Evolutionary conservation across 805 yeast genomes (phyloP).

Genomic region (Huiozyma naganishii): DNA sequence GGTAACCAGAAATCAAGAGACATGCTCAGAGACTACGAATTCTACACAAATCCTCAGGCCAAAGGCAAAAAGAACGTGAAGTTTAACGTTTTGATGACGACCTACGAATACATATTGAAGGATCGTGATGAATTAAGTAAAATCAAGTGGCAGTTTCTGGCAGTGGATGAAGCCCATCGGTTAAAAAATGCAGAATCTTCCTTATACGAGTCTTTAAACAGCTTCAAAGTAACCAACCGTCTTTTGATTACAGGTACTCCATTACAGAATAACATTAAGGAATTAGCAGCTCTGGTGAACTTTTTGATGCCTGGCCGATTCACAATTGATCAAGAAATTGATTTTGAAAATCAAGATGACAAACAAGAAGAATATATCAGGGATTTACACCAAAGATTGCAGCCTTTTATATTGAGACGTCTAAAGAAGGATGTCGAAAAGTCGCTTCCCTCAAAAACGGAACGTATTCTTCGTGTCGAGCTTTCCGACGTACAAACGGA

Average conservation of each 20-base stretch:
- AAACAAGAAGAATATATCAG: constrained; percentile 85
- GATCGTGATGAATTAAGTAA: constrained; percentile 73
- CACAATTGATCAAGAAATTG: constrained; percentile 86
- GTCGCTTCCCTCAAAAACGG: constrained; percentile 90
- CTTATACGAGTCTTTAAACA: constrained; percentile 74
- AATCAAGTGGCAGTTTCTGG: constrained; percentile 89
- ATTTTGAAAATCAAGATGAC: constrained; percentile 78
- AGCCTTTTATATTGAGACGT: constrained; percentile 87
- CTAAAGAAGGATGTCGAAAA: constrained; percentile 96
- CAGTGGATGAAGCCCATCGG: constrained; percentile 98
- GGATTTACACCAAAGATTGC: constrained; percentile 70
- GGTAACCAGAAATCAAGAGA: constrained; percentile 85
- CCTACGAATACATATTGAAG: constrained; percentile 91
- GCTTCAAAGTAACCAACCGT: constrained; percentile 75
- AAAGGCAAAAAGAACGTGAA: constrained; percentile 52
- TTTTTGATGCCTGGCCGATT: constrained; percentile 94
- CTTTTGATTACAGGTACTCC: constrained; percentile 96
- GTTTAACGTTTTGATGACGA: constrained; percentile 85
- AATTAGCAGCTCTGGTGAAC: constrained; percentile 87
- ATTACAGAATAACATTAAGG: constrained; percentile 88
- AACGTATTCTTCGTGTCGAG: constrained; percentile 89
- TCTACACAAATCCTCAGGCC: constrained; percentile 47
- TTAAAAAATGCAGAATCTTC: constrained; percentile 91
- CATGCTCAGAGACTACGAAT: constrained; percentile 75
- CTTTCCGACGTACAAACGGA: constrained; percentile 90